Base-by-base conservation (phyloP, 2,329 filamentous ascomycete species). In the Penicillium sp. region DNA sequence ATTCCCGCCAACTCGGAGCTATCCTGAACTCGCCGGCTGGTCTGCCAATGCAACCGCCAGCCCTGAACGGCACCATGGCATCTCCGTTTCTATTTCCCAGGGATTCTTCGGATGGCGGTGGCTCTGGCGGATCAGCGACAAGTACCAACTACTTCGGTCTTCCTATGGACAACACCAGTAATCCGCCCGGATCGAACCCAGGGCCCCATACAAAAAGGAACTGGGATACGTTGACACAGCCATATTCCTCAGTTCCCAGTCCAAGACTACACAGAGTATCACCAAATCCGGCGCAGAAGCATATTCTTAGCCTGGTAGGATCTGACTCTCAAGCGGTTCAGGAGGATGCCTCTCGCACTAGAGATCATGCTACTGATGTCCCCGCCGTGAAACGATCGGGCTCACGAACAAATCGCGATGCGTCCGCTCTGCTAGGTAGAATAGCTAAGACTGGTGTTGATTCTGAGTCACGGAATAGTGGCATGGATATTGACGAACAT, bases 131-230 rank as follows among this genome's bases (percentile, higher is more conserved):
- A 45, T 64, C 67, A 50, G 66, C 71, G 20, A 71, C 80, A 23
- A 93, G 90, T 68, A 90, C 91, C 12, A 95, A 92, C 70, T 96
- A 96, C 73, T 96, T 96, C 70, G 89, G 89, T 56, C 83, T 95
- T 59, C 78, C 85, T 28, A 76, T 90, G 60, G 86, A 91, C 45
- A 67, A 63, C 58, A 71, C 83, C 20, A 78, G 74, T 55, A 85
- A 89, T 60, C 78, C 82, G 23, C 81, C 85, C 60, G 85, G 87
- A 53, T 87, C 86, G 2, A 77, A 74, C 60, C 73, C 75, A 23
- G 82, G 80, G 4, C 79, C 79, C 33, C 78, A 88, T 60, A 80
- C 85, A 1, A 83, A 83, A 56, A 84, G 85, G 62, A 89, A 89
- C 71, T 93, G 89, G 88, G 89, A 87, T 64, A 82, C 88, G 8